Evolutionary conservation across 2,329 filamentous ascomycete species (phyloP).

Genomic region (Botrytis deweyae): DNA sequence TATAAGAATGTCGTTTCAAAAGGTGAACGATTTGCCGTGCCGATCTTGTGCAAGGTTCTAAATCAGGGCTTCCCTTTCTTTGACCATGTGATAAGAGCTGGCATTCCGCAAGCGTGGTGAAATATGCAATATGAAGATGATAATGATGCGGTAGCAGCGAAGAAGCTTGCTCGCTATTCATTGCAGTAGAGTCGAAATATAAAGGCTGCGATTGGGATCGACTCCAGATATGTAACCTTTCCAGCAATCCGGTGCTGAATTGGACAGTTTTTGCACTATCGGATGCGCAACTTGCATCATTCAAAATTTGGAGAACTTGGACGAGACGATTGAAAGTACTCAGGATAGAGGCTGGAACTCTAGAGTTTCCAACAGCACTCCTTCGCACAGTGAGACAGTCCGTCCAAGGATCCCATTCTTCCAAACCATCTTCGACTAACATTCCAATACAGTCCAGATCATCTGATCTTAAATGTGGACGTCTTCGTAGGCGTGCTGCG

Average conservation of each 20-base stretch:
- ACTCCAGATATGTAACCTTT: conserved; percentile 35
- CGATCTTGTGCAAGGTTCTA: conserved; percentile 40
- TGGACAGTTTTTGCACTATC: conserved; percentile 23
- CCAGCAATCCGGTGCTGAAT: conserved; percentile 29
- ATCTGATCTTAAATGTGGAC: conserved; percentile 49
- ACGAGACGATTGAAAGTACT: conserved; percentile 41
- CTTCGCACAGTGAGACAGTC: conserved; percentile 47
- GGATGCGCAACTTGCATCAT: conserved; percentile 33
- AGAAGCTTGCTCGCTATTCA: conserved; percentile 27
- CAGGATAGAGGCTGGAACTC: conserved; percentile 38
- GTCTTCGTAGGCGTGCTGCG: conserved; percentile 50
- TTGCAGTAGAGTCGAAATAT: conserved; percentile 30
- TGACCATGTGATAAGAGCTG: conserved; percentile 32
- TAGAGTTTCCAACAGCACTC: conserved; percentile 28
- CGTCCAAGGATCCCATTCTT: conserved; percentile 74
- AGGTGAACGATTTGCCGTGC: conserved; percentile 41
- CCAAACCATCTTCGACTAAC: conserved; percentile 64
- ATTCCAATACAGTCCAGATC: conserved; percentile 48
- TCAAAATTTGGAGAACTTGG: conserved; percentile 37
- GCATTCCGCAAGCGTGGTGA: conserved; percentile 34
- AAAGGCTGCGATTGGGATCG: conserved; percentile 31
- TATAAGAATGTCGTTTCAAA: conserved; percentile 43
- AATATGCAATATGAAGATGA: conserved; percentile 37
- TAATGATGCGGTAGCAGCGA: conserved; percentile 38
- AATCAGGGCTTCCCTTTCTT: conserved; percentile 27